Evolutionary conservation across 805 yeast species (phyloP).

Genomic region (Maudiozyma saulgeensis): DNA sequence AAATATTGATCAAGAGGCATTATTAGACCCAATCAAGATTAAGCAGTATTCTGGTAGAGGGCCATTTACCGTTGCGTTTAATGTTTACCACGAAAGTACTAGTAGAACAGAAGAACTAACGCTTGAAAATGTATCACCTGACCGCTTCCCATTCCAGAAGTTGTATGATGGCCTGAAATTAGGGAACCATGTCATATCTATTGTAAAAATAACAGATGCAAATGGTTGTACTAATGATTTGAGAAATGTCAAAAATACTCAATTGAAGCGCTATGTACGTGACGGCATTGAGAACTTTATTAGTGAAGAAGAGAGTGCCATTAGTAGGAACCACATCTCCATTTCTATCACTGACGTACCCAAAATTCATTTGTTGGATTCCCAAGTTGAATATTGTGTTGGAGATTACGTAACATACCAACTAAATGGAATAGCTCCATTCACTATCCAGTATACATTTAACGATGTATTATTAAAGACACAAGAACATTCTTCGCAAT

Average conservation of each 20-base stretch:
- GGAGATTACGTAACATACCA: slow-evolving; percentile 81
- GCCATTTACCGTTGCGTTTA: slow-evolving; percentile 53
- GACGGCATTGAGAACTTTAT: slow-evolving; percentile 46
- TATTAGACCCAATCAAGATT: slow-evolving; percentile 45
- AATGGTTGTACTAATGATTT: slow-evolving; percentile 55
- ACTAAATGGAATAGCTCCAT: slow-evolving; percentile 73
- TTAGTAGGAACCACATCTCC: slow-evolving; percentile 31
- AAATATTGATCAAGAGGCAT: slow-evolving; percentile 26
- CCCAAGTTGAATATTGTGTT: slow-evolving; percentile 60
- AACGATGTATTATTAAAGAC: slow-evolving; percentile 53
- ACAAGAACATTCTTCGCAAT: slow-evolving; percentile 38
- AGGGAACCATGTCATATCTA: slow-evolving; percentile 61
- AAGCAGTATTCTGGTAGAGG: slow-evolving; percentile 42
- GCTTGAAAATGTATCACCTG: slow-evolving; percentile 35
- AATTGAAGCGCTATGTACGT: slow-evolving; percentile 36
- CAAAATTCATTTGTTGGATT: slow-evolving; percentile 40
- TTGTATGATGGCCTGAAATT: slow-evolving; percentile 45
- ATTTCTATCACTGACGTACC: slow-evolving; percentile 74
- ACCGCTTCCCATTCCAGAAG: slow-evolving; percentile 31
- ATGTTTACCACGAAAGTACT: slow-evolving; percentile 50
- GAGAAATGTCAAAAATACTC: slow-evolving; percentile 20
- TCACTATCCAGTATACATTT: slow-evolving; percentile 64
- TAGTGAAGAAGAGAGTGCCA: slow-evolving; percentile 31
- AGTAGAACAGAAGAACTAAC: slow-evolving; percentile 42
- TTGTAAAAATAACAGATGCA: slow-evolving; percentile 52